A percentile compares a stretch with the other conserved stretches of the same genome.
These are phyloP conservation scores for Populus tomentosa DNA, from an alignment of 441 rosid species.

Conservation along the genomic window DNA sequence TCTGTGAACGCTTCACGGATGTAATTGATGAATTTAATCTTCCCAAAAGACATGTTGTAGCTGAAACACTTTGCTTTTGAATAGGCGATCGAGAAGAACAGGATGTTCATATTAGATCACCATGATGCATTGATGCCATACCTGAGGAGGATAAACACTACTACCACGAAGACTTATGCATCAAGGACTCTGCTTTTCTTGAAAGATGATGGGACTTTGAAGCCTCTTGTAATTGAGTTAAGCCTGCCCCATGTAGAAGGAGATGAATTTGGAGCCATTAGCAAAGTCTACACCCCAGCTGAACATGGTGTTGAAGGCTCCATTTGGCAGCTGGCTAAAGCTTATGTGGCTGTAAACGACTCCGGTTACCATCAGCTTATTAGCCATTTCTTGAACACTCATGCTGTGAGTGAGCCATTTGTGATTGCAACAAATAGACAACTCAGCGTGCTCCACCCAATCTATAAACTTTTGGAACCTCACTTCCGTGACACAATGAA, in stretches of 20 bases:
- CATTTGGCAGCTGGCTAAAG: constrained; percentile 73
- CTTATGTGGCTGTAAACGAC: constrained; percentile 67
- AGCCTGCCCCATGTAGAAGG: constrained; percentile 62
- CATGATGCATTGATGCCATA: constrained; percentile 59
- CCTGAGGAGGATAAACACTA: constrained; percentile 46
- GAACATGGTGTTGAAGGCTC: constrained; percentile 43
- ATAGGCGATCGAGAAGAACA: constrained; percentile 46
- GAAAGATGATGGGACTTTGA: constrained; percentile 51
- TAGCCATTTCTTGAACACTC: constrained; percentile 72
- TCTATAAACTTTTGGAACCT: constrained; percentile 1
- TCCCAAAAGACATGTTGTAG: background rate
- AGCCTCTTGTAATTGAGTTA: constrained; percentile 58
- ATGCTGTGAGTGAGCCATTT: constrained; percentile 63
- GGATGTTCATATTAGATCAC: constrained; percentile 59
- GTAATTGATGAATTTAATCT: too few species aligned
- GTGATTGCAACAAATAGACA: constrained; percentile 68
- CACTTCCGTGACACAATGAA: constrained; percentile 4
- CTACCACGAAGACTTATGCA: constrained; percentile 46
- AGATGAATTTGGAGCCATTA: constrained; percentile 46
- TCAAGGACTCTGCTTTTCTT: constrained; percentile 55
- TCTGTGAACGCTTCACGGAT: too few species aligned
- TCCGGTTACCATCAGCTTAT: constrained; percentile 69
- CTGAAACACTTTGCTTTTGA: background rate
- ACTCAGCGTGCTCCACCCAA: background rate
- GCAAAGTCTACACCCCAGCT: constrained; percentile 61